phyloP scores from a whole-genome alignment of 768 basidiomycete species.

The Coprinellus aureogranulatus region DNA sequence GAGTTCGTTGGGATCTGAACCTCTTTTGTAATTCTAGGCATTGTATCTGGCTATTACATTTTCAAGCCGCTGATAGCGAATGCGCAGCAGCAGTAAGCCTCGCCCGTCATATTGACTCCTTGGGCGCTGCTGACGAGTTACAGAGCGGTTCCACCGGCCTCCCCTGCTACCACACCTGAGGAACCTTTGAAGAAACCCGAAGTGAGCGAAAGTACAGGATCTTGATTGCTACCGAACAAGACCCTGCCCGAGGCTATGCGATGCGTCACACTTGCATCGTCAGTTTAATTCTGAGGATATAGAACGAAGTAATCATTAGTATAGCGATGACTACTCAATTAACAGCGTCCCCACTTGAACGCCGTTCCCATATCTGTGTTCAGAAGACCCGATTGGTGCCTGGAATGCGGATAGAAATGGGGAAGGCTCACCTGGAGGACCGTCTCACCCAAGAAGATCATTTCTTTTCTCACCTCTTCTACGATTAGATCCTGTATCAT shows the following conservation, averaged over 20 bases:
- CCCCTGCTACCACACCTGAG: conserved; percentile 13
- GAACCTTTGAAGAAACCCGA: conserved; percentile 18
- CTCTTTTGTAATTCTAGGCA: conserved; percentile 37
- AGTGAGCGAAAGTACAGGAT: background rate
- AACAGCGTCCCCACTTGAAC: conserved; percentile 28
- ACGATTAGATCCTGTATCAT: conserved; percentile 96
- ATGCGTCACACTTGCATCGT: background rate
- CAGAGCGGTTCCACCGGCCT: conserved; percentile 13
- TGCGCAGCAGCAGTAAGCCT: conserved; percentile 19
- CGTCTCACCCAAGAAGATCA: conserved; percentile 98
- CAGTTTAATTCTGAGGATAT: conserved; percentile 1
- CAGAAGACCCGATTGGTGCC: conserved; percentile 12
- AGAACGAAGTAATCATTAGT: background rate
- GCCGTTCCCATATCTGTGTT: conserved; percentile 63
- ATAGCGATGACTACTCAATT: conserved; percentile 15
- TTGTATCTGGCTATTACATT: conserved; percentile 64
- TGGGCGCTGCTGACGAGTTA: conserved; percentile 12
- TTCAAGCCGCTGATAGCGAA: conserved; percentile 51
- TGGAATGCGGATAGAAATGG: background rate
- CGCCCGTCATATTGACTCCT: background rate
- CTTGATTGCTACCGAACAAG: background rate
- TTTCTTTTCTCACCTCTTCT: conserved; percentile 92
- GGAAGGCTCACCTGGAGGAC: conserved; percentile 72
- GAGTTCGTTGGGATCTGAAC: background rate
- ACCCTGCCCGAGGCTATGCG: background rate